Base-by-base conservation (phyloP, 805 yeast species). In the Metschnikowia anglica region DNA sequence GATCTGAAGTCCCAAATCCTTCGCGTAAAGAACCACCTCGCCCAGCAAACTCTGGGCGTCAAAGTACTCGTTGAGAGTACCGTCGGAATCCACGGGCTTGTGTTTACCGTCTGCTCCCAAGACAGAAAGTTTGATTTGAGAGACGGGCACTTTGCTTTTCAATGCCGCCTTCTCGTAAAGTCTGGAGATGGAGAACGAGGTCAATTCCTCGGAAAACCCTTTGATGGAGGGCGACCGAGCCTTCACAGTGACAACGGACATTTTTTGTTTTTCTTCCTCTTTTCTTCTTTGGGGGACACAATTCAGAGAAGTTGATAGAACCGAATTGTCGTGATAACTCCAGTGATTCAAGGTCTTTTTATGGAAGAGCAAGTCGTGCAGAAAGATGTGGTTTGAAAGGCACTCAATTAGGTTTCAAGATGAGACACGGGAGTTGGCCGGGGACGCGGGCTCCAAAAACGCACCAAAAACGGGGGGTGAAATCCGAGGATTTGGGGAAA, bases 1-100 rank as follows among this genome's bases (percentile, higher is more conserved):
- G 45, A 93, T 79, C 66, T 93, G 99, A 0, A 90, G 89, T 16
- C 99, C 99, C 48, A 91, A 71, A 59, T 91, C 99, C 62, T 91
- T 90, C 42, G 85, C 85, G 50, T 68, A 77, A 11, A 89, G 68
- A 11, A 66, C 72, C 18, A 71, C 56, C 0, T 58, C 63, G 9
- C 62, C 66, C 17, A 66, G 65, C 31, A 69, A 58, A 1, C 78
- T 77, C 45, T 74, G 74, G n/a, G 65, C 71, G 24, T 60, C 63
- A 30, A 83, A 65, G 13, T 45, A 49, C 30, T 52, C 47, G 25
- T 47, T 39, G 36, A 51, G 46, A 3, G 76, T 61, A 40, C 71
- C 69, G 30, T 67, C 67, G 18, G 65, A 56, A 43, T 70, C 71
- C 57, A 81, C 62, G 3, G 81, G 75, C 12, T 63, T 56, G 45